Evolutionary conservation across 345 rosid genomes (phyloP), one percentile per base, ranked within the genome.

Genomic region (Noccaea bulbosa): DNA sequence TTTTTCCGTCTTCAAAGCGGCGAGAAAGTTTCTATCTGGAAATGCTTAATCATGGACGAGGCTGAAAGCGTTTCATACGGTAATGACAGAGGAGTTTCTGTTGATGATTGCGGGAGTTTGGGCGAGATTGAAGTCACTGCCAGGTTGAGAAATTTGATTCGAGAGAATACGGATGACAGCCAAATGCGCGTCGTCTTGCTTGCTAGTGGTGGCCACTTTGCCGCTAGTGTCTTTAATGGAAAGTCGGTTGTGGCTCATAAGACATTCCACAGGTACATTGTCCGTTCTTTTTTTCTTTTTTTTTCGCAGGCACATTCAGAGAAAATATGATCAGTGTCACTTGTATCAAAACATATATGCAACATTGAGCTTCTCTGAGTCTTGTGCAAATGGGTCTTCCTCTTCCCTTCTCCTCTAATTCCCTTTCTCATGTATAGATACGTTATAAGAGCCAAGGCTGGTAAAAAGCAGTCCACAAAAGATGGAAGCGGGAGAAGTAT

Each of bases 401-500:
- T 15, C 45, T 61, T 41, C 50, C 43, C 9, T 41, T 27, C 15
- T 64, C 59, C 67, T 49, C 30, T 43, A 5, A 11, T 24, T 68
- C 52, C 41, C 34, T 71, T 49, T 16, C 61, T 53, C 60, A 77
- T 62, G 34, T 80, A 60, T 77, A 94, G 99, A 80, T 94, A 94
- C 46, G 96, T 91, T 27, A 96, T 94, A 68, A 85, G 99, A 84
- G 98, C 97, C 65, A 94, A 86, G 91, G 95, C 99, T 69, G 99
- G 99, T 40, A 91, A 84, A 79, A 91, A 87, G 51, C 99, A 94
- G 86, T 91, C 99, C 47, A 80, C 91, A 5, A 94, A 94, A 80
- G 96, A 94, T 80, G 95, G 79, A 71, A 69, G 82, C 67, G 99
- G 98, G 70, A 88, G 86, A 79, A 74, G 86, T 73, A 83, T 83